Base-by-base conservation (phyloP, 2,329 filamentous ascomycete species). In the Botryotinia calthae region DNA sequence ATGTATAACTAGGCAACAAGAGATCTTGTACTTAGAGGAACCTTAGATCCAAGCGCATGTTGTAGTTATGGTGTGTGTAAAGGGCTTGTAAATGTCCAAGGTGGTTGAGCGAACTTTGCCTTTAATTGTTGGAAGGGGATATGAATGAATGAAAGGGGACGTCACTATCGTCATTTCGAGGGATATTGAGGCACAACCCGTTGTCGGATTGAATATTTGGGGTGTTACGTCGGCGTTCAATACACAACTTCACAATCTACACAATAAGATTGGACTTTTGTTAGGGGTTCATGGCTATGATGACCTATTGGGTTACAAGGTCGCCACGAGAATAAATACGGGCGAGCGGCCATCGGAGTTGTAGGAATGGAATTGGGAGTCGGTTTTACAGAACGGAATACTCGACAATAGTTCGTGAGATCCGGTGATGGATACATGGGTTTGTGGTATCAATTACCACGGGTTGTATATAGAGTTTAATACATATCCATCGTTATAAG, bases 11-110 rank as follows among this genome's bases (percentile, higher is more conserved):
- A 72, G 70, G 51, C 70, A 48, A 72, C 70, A n/a, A 67, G 62
- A 68, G 70, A 72, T 40, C 70, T 72, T 12, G 70, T 72, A 3
- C 70, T 72, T 37, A 54, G 62, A 66, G 62, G 62, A 62, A 56
- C 56, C 12, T 40, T 72, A n/a, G 70, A 72, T 48, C 70, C 70
- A 31, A 72, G 70, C 62, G 70, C 70, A 34, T 72, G 70, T 18
- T 72, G 70, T 31, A 67, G 62, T 54, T 72, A 72, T 48, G 70
- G 70, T 31, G 44, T 59, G 2, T 72, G 70, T 22, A 68, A 58
- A 7, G n/a, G 51, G 0, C 62, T 67, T 10, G 70, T 72, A 10
- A 72, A 72, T 31, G 40, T 72, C 25, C 48, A 58, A 31, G 63
- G 70, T 40, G 70, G 65, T 56, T 68, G n/a, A 68, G 48, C 34